Evolutionary conservation across 805 yeast species (phyloP), one percentile per base, ranked within the genome.

Genomic region (Kluyveromyces aestuarii): DNA sequence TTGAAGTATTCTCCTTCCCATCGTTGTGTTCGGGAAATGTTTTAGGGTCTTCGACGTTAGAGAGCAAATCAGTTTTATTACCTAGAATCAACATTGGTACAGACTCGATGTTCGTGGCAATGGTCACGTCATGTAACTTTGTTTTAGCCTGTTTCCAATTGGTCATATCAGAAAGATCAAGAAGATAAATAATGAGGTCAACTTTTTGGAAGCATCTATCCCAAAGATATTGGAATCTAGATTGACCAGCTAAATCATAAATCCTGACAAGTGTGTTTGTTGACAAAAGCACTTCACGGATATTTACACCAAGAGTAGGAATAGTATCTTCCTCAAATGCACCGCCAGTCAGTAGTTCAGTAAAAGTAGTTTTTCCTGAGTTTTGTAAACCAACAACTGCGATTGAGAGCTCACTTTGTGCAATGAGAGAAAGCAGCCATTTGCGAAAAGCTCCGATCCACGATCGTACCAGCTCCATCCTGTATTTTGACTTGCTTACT

Each of bases 211-310:
- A 54, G 45, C 55, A 55, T 14, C 56, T 42, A 13, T 55, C 51
- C 61, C 61, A 57, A 19, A 55, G 44, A 27, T 56, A 50, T 27
- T 57, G 58, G 44, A 57, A 57, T 40, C 61, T 52, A 8, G 51
- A 46, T 42, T 57, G 61, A 14, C 61, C 61, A 8, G 54, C 59
- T 39, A 57, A 48, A 37, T 57, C 60, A 44, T 52, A 57, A 17
- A 57, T 46, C 14, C 48, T 54, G 19, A 57, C 41, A 14, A 47
- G 45, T 16, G 45, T 42, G 36, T 50, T 54, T 43, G 50, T 51
- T 27, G 56, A 55, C 25, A 55, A 46, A 14, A 48, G 41, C 25
- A 55, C 50, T 21, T 54, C 52, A 14, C 50, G 50, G 42, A 49
- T 45, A 25, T 49, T 55, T 37, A 57, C 47, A 13, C 60, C 60